Base-by-base conservation (phyloP, 805 yeast species). In the Lipomyces yamadae region DNA sequence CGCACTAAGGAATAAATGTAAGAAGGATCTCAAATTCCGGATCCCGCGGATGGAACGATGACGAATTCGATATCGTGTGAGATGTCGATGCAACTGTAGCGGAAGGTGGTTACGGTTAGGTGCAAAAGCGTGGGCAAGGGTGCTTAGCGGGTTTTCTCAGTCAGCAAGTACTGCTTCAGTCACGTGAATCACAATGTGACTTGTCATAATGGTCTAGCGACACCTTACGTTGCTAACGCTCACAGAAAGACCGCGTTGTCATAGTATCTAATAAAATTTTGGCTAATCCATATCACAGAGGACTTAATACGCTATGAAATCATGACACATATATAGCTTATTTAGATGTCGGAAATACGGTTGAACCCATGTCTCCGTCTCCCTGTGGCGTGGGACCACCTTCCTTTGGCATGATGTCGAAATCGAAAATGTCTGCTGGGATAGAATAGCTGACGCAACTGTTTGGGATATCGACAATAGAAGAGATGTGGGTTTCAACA, bases 361-460 rank as follows among this genome's bases (percentile, higher is more conserved):
- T 42, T n/a, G 48, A 42, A 42, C 71, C 68, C 71, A 68, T 68
- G 60, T 68, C 54, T 15, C 42, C 60, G 60, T 68, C 54, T 15
- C 42, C 60, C 63, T 68, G 71, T 18, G 35, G 37, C 4, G 45
- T 39, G 7, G 70, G 71, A 33, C 71, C 71, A 35, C 71, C 71
- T 52, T 66, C 71, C 62, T 68, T 68, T 29, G 71, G 71, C 71
- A 68, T 68, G 64, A 70, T 70, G 61, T 83, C 85, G 69, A 83
- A 83, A 58, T 83, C 83, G 72, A 83, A 83, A 35, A 82, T 83
- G 67, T 83, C 86, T 79, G 83, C 81, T 6, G 86, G 86, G 10
- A 83, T 69, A 1, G 85, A 83, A 61, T 83, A 76, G 0, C 85
- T 81, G 37, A 85, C 82, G 69, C 85, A 83, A 4, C 84, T 80